Conservation (phyloP, 345 rosid species). For the Populus alba region DNA sequence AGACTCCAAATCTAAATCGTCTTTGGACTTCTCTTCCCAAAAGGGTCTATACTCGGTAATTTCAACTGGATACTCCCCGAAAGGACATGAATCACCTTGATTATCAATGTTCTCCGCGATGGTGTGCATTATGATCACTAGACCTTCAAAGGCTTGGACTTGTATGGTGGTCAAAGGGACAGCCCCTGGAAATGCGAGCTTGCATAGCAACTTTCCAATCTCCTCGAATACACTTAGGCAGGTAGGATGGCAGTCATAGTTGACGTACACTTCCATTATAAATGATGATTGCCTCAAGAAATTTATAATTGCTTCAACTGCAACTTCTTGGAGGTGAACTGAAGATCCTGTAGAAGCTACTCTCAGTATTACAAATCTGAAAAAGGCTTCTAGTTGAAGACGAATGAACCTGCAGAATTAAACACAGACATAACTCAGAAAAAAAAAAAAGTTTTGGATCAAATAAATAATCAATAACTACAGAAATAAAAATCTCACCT, state of each 20-base stretch:
- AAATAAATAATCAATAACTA: not conserved
- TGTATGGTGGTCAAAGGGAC: constrained; percentile 60
- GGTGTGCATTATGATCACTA: constrained; percentile 69
- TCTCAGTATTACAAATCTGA: constrained; percentile 58
- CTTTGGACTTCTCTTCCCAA: constrained; percentile 65
- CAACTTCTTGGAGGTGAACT: constrained; percentile 77
- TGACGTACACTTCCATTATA: constrained; percentile 70
- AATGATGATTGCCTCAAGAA: constrained; percentile 83
- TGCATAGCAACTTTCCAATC: constrained; percentile 76
- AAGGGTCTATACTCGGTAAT: constrained; percentile 63
- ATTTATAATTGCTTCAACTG: constrained; percentile 74
- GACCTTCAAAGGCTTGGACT: constrained; percentile 91
- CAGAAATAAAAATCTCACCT: constrained; percentile 34
- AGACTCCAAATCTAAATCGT: constrained; percentile 46
- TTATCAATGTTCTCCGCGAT: constrained; percentile 68
- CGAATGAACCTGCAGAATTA: constrained; percentile 59
- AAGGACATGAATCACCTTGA: constrained; percentile 42
- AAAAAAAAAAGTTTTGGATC: not conserved
- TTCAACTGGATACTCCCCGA: constrained; percentile 53
- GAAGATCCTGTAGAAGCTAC: constrained; percentile 40
- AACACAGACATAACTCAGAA: not conserved
- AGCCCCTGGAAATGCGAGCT: constrained; percentile 69
- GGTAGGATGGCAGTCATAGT: constrained; percentile 76
- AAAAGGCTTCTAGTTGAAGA: constrained; percentile 89
- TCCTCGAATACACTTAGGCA: constrained; percentile 66